Evolutionary conservation across 2,329 filamentous ascomycete genomes (phyloP).

Genomic region (Geosmithia putterillii): DNA sequence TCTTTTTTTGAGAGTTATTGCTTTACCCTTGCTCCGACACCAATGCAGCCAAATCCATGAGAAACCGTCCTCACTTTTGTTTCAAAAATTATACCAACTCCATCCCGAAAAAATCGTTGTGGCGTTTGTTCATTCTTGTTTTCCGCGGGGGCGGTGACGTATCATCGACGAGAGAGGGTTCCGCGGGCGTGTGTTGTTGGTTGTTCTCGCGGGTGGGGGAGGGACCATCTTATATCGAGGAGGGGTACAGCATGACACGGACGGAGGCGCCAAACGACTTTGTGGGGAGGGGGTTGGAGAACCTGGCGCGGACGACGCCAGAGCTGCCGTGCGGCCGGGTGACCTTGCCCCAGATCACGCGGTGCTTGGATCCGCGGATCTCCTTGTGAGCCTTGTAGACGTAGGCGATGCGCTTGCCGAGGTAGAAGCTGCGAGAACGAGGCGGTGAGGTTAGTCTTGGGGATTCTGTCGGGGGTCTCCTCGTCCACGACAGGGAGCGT

Average conservation of each 20-base stretch:
- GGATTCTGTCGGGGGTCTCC: neutral
- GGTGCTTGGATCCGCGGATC: conserved; percentile 95
- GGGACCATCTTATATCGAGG: conserved; percentile 63
- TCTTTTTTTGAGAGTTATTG: neutral
- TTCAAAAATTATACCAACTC: conserved; percentile 55
- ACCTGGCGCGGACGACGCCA: conserved; percentile 94
- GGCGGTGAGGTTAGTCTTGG: neutral
- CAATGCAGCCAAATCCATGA: conserved; percentile 47
- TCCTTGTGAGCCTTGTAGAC: conserved; percentile 95
- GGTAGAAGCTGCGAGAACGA: conserved; percentile 60
- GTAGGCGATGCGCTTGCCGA: conserved; percentile 97
- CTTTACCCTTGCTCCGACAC: conserved; percentile 38
- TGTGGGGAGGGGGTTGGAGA: conserved; percentile 88
- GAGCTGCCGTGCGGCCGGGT: conserved; percentile 96
- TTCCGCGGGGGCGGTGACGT: too few species aligned
- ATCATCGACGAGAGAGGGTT: too few species aligned
- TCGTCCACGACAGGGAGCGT: neutral
- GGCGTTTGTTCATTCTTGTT: too few species aligned
- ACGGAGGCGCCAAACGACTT: conserved; percentile 94
- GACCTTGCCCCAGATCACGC: conserved; percentile 98
- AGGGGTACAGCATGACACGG: conserved; percentile 96
- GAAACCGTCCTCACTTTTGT: conserved; percentile 51
- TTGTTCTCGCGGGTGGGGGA: neutral
- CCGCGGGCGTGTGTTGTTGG: too few species aligned
- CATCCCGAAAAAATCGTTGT: conserved; percentile 36